These are phyloP conservation scores for Teunomyces tritomae DNA, from an alignment of 805 yeast species.

Conservation along the genomic window DNA sequence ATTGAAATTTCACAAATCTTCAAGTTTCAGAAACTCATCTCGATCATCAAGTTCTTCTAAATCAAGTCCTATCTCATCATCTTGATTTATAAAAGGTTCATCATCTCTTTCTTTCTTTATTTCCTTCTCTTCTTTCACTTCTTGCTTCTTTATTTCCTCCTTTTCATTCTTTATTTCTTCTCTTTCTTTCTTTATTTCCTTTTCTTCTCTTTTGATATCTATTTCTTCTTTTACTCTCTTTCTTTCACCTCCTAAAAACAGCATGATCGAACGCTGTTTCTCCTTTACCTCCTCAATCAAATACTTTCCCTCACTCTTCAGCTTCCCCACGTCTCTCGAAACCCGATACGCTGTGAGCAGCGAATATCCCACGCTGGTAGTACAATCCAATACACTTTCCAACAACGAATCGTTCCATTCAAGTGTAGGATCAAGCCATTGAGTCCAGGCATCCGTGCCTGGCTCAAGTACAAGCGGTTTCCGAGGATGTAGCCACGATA, in stretches of 20 bases:
- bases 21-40: neutral
- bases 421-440: slow-evolving; percentile 56
- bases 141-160: slow-evolving; percentile 2
- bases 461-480: slow-evolving; percentile 75
- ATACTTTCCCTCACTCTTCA: slow-evolving; percentile 44
- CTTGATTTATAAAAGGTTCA: neutral
- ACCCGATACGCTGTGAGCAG: slow-evolving; percentile 57
- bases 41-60: slow-evolving; percentile 1
- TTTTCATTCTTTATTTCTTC: slow-evolving; percentile 1
- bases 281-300: slow-evolving; percentile 28
- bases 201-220: slow-evolving; percentile 7
- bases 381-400: slow-evolving; percentile 37
- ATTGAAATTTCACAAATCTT: neutral
- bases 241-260: slow-evolving; percentile 19
- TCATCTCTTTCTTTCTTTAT: neutral
- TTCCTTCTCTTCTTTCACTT: slow-evolving; percentile 4
- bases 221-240: slow-evolving; percentile 5
- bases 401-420: slow-evolving; percentile 40
- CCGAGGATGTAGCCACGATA: slow-evolving; percentile 70
- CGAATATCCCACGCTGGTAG: slow-evolving; percentile 26
- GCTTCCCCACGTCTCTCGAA: slow-evolving; percentile 61
- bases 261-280: slow-evolving; percentile 23
- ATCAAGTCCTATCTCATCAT: slow-evolving; percentile 4
- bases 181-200: neutral
- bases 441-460: slow-evolving; percentile 52